Evolutionary conservation across 1,284 basidiomycete species (phyloP), one percentile per base, ranked within the genome.

Genomic region (Melampsora occidentalis): DNA sequence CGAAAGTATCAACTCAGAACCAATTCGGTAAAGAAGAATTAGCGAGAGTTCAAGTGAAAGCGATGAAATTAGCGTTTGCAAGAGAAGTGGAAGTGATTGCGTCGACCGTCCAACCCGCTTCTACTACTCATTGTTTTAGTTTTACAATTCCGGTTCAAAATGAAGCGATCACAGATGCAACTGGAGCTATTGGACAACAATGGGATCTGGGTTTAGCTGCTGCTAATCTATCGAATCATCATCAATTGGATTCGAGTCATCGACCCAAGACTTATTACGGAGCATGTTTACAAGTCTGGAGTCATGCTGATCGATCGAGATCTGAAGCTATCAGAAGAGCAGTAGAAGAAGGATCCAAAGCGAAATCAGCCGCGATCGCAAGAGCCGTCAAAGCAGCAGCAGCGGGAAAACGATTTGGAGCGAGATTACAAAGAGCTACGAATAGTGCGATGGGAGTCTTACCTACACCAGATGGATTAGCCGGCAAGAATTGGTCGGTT

Each of bases 81-180:
- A 90, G 91, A 71, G 93, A 95, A 84, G 92, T 98, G 67, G 95
- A 98, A 82, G 91, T 98, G 78, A 90, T 97, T 82, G 92, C 93
- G 20, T 93, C 93, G 18, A 92, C 92, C 0, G 86, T 95, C 9
- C 91, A 94, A 80, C 94, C 94, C 4, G 90, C 93, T 0, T 92
- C 92, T 22, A 96, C 94, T 20, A 90, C 94, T 65, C 94, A 97
- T 84, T 91, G 90, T 0, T 98, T 98, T 84, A 91, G 92, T 4
- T 97, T 97, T 79, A 81, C 31, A 5, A 25, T 67, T 80, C 67
- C 83, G 80, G 57, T 81, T 79, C 67, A 76, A 31, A 20, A 20
- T n/a, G 18, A 33, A 22, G 14, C 35, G 16, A 16, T 70, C 6
- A 35, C 57, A 18, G 53, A 70, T 62, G 18, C 71, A 31, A 48